Percentiles rank a stretch among this genome's conserved stretches.
These are phyloP conservation scores for Aurantiochytrium sp. DNA, from an alignment of 108 stramenopile species.

Conservation along the genomic window DNA sequence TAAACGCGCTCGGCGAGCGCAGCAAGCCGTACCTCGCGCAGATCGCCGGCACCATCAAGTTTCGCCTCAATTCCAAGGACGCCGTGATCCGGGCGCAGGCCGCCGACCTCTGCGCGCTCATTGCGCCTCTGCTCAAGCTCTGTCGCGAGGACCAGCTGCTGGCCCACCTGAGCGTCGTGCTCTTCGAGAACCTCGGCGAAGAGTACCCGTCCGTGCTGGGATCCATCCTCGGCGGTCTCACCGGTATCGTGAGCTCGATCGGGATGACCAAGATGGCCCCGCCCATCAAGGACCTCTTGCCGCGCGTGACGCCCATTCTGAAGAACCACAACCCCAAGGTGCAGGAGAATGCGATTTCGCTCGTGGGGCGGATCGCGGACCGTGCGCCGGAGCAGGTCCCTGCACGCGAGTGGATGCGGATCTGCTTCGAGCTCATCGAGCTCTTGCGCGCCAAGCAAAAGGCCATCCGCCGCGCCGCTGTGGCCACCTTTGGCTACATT, in stretches of 20 bases:
- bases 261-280: conserved; percentile 98
- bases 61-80: conserved; percentile 94
- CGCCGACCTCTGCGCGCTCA: conserved; percentile 90
- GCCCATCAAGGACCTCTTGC: conserved; percentile 89
- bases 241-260: conserved; percentile 94
- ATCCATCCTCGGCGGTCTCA: conserved; percentile 84
- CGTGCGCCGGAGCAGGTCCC: conserved; percentile 92
- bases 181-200: conserved; percentile 98
- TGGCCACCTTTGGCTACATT: conserved; percentile 98
- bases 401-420: conserved; percentile 99
- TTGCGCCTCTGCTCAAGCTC: conserved; percentile 94
- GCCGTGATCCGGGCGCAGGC: conserved; percentile 97
- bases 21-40: conserved; percentile 97
- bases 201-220: conserved; percentile 96
- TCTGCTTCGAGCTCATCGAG: conserved; percentile 97
- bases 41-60: conserved; percentile 95
- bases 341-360: conserved; percentile 92
- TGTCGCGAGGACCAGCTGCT: conserved; percentile 96
- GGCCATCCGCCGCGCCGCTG: conserved; percentile 90
- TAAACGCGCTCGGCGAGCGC: conserved; percentile 87
- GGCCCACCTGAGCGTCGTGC: conserved; percentile 95
- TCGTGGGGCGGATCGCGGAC: conserved; percentile 95
- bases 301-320: conserved; percentile 94
- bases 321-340: conserved; percentile 97
- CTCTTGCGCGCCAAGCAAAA: conserved; percentile 97